Evolutionary conservation across 169 alveolate genomes (phyloP), one percentile per base, ranked within the genome.

Genomic region (Amoebophrya sp.): DNA sequence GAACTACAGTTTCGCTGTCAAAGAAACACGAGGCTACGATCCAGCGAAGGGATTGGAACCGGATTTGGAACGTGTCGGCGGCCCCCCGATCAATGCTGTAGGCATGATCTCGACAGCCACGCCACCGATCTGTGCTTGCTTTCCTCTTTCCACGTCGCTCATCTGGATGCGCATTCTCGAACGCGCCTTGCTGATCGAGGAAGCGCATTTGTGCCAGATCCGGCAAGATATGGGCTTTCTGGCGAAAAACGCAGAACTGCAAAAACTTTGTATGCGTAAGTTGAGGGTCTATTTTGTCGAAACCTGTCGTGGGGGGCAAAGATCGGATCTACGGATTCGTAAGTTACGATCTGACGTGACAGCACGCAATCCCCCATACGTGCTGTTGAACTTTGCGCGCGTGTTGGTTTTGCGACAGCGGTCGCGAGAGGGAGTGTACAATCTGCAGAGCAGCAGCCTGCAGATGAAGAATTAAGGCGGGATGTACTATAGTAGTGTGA

Each of bases 81-180:
- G 65, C 65, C 65, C 65, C 39, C 83, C 83, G 83, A 65, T 65
- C 83, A 65, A 65, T 36, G 83, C 83, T 6, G 83, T 65, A 6
- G 83, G 83, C 39, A n/a, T n/a, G 83, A 65, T 65, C 83, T 65
- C 33, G 33, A 6, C 10, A 29, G 83, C 83, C 2, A 65, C 83
- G 83, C 83, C 83, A 65, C 83, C 83, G 83, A 6, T 65, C 33
- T 6, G 33, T 36, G 33, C 83, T 10, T 65, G 83, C 83, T 65
- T 26, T 18, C 83, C 83, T 29, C 18, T 65, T 29, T 36, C 83
- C 2, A 6, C 33, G 76, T 53, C 76, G n/a, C n/a, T n/a, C n/a
- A 6, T 65, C 2, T 65, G 33, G 36, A 1, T 1, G 33, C 18
- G n/a, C 3, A 65, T 65, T 36, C 26, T 65, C 33, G 33, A 65